Evolutionary conservation across 768 basidiomycete genomes (phyloP), one percentile per base, ranked within the genome.

Genomic region (Mycena amicta): DNA sequence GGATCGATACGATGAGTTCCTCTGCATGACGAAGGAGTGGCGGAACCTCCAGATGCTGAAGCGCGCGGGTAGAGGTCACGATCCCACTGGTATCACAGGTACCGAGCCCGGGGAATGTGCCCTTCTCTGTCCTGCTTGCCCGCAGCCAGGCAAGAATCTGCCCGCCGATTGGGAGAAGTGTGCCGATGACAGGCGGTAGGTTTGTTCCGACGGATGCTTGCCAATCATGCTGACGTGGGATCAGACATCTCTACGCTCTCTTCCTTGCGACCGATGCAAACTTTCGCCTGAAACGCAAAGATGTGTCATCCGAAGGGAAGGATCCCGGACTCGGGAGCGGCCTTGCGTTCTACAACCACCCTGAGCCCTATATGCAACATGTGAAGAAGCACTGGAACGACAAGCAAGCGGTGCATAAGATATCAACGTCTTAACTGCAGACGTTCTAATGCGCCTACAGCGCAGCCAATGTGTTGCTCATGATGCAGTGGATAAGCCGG

Each of bases 61-160:
- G 43, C 60, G 63, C 6, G 65, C 56, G 1, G 68, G 64, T 8
- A 22, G 62, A 4, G 66, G 56, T 6, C 64, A 69, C 50, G 67
- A 64, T 22, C 41, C 57, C 3, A 28, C 2, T 2, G 69, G 70
- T 15, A 50, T 67, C 8, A 22, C 18, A 1, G 55, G 25, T 3
- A 70, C 66, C 5, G 27, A 58, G 31, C 25, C 25, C 1, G 66
- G 69, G 0, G 59, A 69, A 43, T 62, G 65, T 22, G 70, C 71
- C 1, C 52, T 73, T 18, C 23, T 60, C 31, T 74, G 71, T 50
- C 68, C 70, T 12, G 68, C 66, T 4, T 73, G 68, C 51, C 71
- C 69, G 1, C 68, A 72, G 8, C 71, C 68, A 0, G 63, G 55
- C 0, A 67, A 60, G 22, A 72, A 73, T 53, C 30, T 72, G 13